A percentile compares a stretch with the other conserved stretches of the same genome.
Evolutionary conservation across 768 basidiomycete genomes (phyloP).

Genomic region (Tricholoma terreum): DNA sequence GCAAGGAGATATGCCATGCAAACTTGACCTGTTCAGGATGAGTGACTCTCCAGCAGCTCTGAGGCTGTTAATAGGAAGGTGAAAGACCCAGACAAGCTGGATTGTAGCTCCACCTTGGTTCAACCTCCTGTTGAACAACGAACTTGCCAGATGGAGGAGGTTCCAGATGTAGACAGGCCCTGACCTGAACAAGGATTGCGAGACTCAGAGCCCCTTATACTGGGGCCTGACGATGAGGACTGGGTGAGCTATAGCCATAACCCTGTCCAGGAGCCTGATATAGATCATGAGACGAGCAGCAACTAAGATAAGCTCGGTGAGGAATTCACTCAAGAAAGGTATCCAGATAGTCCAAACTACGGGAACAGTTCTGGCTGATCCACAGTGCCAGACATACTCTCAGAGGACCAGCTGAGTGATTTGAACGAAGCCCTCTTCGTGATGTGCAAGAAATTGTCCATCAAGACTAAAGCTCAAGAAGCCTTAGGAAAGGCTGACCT

Average conservation of each 20-base stretch:
- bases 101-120: not conserved
- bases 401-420: too few relatives aligned
- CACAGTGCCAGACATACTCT: not conserved
- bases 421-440: not conserved
- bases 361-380: not conserved
- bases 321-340: too few relatives aligned
- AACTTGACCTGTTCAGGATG: too few relatives aligned
- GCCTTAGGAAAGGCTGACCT: too few relatives aligned
- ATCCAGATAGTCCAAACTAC: not conserved
- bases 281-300: too few relatives aligned
- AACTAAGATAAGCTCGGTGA: too few relatives aligned
- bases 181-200: not conserved
- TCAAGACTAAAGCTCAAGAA: too few relatives aligned
- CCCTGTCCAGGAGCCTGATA: too few relatives aligned
- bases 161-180: not conserved
- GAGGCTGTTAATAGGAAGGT: not conserved
- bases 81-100: not conserved
- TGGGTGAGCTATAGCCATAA: too few relatives aligned
- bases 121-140: not conserved
- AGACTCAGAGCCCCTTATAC: too few relatives aligned
- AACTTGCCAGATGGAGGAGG: not conserved
- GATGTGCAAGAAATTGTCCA: too few relatives aligned
- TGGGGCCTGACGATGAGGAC: too few relatives aligned
- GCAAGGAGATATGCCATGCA: not conserved
- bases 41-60: not conserved